Evolutionary conservation across 2,329 filamentous ascomycete genomes (phyloP), one percentile per base, ranked within the genome.

Genomic region (Botryotinia convoluta): DNA sequence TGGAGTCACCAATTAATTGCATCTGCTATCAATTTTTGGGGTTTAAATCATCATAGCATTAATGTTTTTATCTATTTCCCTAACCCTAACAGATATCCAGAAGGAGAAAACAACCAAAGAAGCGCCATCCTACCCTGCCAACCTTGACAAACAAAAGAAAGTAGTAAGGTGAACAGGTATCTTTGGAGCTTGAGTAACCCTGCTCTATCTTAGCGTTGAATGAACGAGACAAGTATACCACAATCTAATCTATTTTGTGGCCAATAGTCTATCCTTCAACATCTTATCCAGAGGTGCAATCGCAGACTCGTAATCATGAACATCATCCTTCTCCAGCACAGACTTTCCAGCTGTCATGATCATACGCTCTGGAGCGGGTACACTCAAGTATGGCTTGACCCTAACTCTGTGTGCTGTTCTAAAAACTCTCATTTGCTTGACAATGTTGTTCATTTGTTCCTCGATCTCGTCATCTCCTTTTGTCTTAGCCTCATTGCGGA

Each of bases 321-420:
- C 39, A 32, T 70, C n/a, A n/a, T 16, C 67, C 8, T 54, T 71
- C 35, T 74, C 73, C 4, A 73, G 37, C 9, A 73, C 37, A 63
- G 65, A 65, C 44, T 82, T 82, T 16, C 81, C 81, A 20, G 81
- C 81, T 42, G 81, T 82, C 82, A 83, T 82, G 37, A 78, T 79
- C 42, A 82, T 67, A 39, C 81, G 74, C 69, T 82, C 81, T 20
- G 81, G 80, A 10, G 81, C 80, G 12, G 80, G 79, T 32, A 78
- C 74, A 37, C 74, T 73, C 35, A 83, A 73, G 65, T 82, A 82
- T 18, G 73, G 45, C 71, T 78, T 79, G 12, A 77, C 77, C 29
- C 81, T 78, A 0, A 62, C 72, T 29, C 79, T 73, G 71, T 83
- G 81, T 14, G 81, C 80, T 4, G 79, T 73, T 39, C 82, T 78